Evolutionary conservation across 2,329 filamentous ascomycete genomes (phyloP).

Genomic region (Zymoseptoria crescenta): DNA sequence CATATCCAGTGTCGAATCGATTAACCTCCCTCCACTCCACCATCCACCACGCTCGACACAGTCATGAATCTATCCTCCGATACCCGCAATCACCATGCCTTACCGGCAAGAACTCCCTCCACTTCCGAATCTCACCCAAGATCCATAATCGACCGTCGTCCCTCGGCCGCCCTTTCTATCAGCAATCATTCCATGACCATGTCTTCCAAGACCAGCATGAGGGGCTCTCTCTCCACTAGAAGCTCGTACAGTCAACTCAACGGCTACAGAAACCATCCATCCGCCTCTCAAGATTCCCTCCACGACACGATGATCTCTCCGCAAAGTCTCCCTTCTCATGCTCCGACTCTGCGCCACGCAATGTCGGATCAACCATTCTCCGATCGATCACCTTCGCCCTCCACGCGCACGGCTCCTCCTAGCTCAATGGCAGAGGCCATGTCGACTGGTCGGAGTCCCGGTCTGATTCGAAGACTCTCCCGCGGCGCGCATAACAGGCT

Average conservation of each 20-base stretch:
- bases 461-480: constrained; percentile 76
- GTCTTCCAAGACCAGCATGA: constrained; percentile 8
- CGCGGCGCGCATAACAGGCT: constrained; percentile 66
- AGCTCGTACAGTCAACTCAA: constrained; percentile 24
- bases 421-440: constrained; percentile 56
- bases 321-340: constrained; percentile 3
- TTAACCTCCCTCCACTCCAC: constrained; percentile 13
- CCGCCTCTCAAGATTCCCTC: constrained; percentile 17
- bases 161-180: constrained; percentile 9
- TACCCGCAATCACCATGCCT: constrained; percentile 15
- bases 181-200: constrained; percentile 10
- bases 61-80: constrained; percentile 19
- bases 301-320: constrained; percentile 19
- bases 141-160: constrained; percentile 10
- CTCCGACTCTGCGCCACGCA: constrained; percentile 14
- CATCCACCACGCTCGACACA: constrained; percentile 10
- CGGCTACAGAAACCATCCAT: constrained; percentile 10
- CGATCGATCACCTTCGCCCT: constrained; percentile 47
- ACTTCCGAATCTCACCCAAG: constrained; percentile 11
- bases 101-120: constrained; percentile 9
- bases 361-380: constrained; percentile 30
- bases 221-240: constrained; percentile 6
- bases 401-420: constrained; percentile 32
- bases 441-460: constrained; percentile 47
- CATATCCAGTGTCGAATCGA: constrained; percentile 17